These are phyloP conservation scores for Trichosporon faecale DNA, from an alignment of 1,284 basidiomycete genomes.

Conservation along the genomic window DNA sequence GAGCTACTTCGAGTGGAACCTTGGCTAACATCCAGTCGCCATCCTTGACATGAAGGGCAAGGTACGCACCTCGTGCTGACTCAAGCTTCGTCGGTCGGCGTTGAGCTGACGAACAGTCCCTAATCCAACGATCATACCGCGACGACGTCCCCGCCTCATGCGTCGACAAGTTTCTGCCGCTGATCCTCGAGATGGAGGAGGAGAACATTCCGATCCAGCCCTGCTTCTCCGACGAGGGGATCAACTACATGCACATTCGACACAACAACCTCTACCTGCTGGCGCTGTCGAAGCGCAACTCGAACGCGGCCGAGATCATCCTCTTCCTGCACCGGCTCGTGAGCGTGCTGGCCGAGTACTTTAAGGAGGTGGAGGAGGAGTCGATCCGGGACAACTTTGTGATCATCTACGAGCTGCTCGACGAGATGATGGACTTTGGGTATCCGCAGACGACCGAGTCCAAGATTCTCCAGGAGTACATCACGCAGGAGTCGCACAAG, in stretches of 20 bases:
- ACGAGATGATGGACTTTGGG: constrained; percentile 99
- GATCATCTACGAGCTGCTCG: constrained; percentile 94
- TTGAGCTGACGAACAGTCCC: constrained; percentile 59
- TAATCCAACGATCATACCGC: constrained; percentile 96
- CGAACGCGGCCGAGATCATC: constrained; percentile 93
- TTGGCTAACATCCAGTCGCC: constrained; percentile 59
- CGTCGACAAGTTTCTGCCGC: constrained; percentile 90
- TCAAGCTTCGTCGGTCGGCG: neutral
- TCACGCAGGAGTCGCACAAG: constrained; percentile 98
- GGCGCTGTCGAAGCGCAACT: constrained; percentile 91
- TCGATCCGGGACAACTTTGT: constrained; percentile 98
- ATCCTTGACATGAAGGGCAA: constrained; percentile 97
- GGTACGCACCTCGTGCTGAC: constrained; percentile 23
- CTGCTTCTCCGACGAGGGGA: constrained; percentile 86
- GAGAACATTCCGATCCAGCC: constrained; percentile 92
- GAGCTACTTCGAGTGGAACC: constrained; percentile 10
- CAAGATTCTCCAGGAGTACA: constrained; percentile 95
- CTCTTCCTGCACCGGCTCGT: constrained; percentile 90
- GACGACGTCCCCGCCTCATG: constrained; percentile 89
- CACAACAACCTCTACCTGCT: constrained; percentile 97
- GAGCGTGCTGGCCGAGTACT: constrained; percentile 84
- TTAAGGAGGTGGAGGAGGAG: constrained; percentile 99
- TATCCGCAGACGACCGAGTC: constrained; percentile 99
- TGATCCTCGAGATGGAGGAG: constrained; percentile 95
- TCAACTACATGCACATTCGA: constrained; percentile 98